A percentile compares a stretch with the other conserved stretches of the same genome.
phyloP scores from a whole-genome alignment of 257 asterid genomes.

The Solanum paucissectum region DNA sequence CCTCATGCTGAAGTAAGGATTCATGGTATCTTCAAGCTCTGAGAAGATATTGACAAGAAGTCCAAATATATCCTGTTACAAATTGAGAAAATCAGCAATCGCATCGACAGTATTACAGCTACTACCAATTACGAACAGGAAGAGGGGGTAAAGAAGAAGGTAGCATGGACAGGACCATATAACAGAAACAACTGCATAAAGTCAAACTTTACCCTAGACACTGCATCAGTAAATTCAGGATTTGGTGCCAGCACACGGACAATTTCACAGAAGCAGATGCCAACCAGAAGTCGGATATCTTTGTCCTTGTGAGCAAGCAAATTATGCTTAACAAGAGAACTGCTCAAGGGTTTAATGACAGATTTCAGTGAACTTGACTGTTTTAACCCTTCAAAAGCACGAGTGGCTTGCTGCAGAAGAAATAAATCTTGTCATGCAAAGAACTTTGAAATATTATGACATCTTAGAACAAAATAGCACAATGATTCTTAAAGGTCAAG shows the following conservation, averaged over 20 bases:
- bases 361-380: conserved; percentile 36
- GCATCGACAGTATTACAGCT: not conserved
- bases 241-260: conserved; percentile 60
- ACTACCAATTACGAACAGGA: not conserved
- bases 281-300: conserved; percentile 58
- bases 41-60: conserved; percentile 52
- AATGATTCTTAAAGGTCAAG: not conserved
- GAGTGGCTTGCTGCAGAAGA: conserved; percentile 47
- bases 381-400: conserved; percentile 42
- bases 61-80: conserved; percentile 54
- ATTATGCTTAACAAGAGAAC: conserved; percentile 45
- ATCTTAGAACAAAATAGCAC: not conserved
- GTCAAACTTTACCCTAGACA: conserved; percentile 40
- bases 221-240: conserved; percentile 48
- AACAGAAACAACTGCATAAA: not conserved
- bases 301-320: conserved; percentile 57
- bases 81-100: not conserved
- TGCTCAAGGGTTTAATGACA: conserved; percentile 37
- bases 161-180: not conserved
- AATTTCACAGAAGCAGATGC: conserved; percentile 57
- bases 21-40: conserved; percentile 46
- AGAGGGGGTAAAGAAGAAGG: not conserved
- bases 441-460: not conserved
- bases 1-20: conserved; percentile 52
- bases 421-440: conserved; percentile 4